A percentile compares a stretch with the other conserved stretches of the same genome.
phyloP scores from a whole-genome alignment of 192 early-diverging fungal genomes.

The Linnemannia elongata region DNA sequence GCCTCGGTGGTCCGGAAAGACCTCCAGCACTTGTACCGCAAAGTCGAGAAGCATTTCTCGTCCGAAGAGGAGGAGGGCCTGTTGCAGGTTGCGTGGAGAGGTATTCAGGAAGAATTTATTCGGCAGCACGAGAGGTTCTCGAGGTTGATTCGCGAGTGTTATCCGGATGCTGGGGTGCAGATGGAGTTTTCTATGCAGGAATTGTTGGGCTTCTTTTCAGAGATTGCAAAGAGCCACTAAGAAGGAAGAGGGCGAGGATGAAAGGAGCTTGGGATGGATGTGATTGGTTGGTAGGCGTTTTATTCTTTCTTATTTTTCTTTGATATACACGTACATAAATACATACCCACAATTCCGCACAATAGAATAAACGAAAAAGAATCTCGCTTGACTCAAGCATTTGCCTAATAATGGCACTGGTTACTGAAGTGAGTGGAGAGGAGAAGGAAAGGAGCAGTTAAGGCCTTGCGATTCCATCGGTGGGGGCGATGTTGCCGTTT shows the following conservation, averaged over 20 bases:
- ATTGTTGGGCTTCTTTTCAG: slow-evolving; percentile 78
- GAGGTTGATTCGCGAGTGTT: slow-evolving; percentile 85
- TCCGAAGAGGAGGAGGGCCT: slow-evolving; percentile 86
- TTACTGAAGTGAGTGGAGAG: no score
- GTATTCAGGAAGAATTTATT: slow-evolving; percentile 90
- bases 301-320: no score
- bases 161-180: slow-evolving; percentile 84
- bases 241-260: not conserved
- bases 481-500: no score
- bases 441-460: no score
- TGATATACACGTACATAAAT: no score
- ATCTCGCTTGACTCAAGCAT: no score
- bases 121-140: slow-evolving; percentile 85
- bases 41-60: slow-evolving; percentile 95
- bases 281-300: no score
- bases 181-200: slow-evolving; percentile 92
- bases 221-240: slow-evolving; percentile 70
- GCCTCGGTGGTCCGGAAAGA: slow-evolving; percentile 85
- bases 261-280: not conserved
- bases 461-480: no score
- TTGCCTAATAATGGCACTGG: no score
- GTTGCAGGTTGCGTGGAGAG: slow-evolving; percentile 91
- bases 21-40: slow-evolving; percentile 86
- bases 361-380: no score
- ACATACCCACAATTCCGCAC: no score